phyloP scores from a whole-genome alignment of 805 yeast genomes.

The Pichia scutulata region DNA sequence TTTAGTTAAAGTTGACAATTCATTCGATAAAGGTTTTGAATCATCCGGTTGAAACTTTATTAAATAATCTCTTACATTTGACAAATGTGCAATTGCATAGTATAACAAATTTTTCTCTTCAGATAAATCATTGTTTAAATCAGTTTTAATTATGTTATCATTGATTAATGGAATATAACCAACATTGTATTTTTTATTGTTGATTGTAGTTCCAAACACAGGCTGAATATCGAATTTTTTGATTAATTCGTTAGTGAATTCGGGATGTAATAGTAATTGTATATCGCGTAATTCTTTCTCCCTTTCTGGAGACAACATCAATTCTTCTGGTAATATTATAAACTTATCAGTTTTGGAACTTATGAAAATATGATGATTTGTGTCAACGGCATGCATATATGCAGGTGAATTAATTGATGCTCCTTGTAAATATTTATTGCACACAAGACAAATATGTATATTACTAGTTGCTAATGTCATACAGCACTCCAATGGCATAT shows the following conservation, averaged over 20 bases:
- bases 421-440: constrained; percentile 72
- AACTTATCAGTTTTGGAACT: constrained; percentile 42
- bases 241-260: constrained; percentile 32
- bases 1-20: constrained; percentile 41
- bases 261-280: constrained; percentile 44
- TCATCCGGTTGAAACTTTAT: constrained; percentile 23
- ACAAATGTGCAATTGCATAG: constrained; percentile 48
- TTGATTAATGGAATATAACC: constrained; percentile 61
- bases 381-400: constrained; percentile 55
- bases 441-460: constrained; percentile 63
- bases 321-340: constrained; percentile 58
- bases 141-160: constrained; percentile 37
- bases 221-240: constrained; percentile 20
- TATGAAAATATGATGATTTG: constrained; percentile 55
- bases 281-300: constrained; percentile 43
- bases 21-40: constrained; percentile 26
- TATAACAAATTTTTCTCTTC: constrained; percentile 40
- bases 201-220: constrained; percentile 33
- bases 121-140: neutral
- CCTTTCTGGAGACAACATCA: constrained; percentile 29
- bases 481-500: constrained; percentile 58
- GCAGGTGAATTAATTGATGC: constrained; percentile 58
- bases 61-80: constrained; percentile 40
- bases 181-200: constrained; percentile 40
- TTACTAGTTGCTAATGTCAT: constrained; percentile 53